Evolutionary conservation across 2,329 filamentous ascomycete species (phyloP), one percentile per base, ranked within the genome.

Genomic region (Lecanosticta acicola): DNA sequence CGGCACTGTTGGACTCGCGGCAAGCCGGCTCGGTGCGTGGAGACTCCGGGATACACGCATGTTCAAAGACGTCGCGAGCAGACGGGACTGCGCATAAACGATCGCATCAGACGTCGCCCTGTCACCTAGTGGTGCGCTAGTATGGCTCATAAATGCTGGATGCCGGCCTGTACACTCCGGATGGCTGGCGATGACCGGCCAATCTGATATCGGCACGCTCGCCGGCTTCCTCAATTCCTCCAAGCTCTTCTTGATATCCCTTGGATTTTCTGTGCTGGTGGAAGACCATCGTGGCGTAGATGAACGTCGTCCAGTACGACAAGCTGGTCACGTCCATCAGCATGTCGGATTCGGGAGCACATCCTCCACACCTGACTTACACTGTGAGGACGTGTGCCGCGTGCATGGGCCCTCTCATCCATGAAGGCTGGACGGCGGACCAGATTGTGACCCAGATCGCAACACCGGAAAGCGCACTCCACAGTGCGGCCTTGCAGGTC

Each of bases 401-500:
- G 34, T 39, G 41, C 18, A 49, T 24, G 29, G 45, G 41, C 20
- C 32, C 39, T 4, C 43, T 33, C 9, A 40, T 16, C 3, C 4
- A 20, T 33, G 47, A 24, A 20, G 41, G 40, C 40, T 42, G 18
- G 13, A 43, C 13, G 21, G 41, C 13, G 29, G 13, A 20, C 18
- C 17, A 32, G 9, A 14, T 13, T 2, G 29, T 37, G 10, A 50
- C 34, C 37, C 41, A 46, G 17, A 55, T 34, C 29, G 38, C 39
- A 9, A 54, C 14, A 17, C 40, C 26, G 29, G 44, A 35, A 18
- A 49, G 43, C 4, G 50, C 33, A n/a, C 41, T 45, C 50, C 49
- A 54, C 18, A 54, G 45, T n/a, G 51, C 24, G 18, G 46, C 43
- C 32, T 59, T 59, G 19, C 56, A 45, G 10, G 51, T 35, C 35